phyloP scores from a whole-genome alignment of 345 rosid genomes.

The Physaria fendleri region DNA sequence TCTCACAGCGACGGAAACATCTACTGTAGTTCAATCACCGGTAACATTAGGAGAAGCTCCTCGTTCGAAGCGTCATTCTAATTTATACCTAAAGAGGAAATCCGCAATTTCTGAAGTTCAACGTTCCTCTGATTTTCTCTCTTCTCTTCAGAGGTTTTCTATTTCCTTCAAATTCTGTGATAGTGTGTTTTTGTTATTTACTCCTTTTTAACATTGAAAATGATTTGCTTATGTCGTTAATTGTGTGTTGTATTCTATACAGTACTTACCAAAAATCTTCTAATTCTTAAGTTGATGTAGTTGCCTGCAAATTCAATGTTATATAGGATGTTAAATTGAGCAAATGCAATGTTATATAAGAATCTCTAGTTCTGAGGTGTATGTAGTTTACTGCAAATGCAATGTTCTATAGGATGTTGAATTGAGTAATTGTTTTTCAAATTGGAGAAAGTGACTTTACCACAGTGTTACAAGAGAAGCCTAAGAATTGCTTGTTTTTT shows the following conservation, averaged over 20 bases:
- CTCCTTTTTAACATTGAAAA: neutral
- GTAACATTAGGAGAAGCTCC: neutral
- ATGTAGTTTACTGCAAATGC: neutral
- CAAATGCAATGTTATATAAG: no score
- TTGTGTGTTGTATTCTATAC: neutral
- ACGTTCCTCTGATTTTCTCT: slow-evolving; percentile 45
- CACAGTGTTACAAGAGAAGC: neutral
- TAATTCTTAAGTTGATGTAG: neutral
- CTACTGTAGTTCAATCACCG: slow-evolving; percentile 27
- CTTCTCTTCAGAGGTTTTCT: slow-evolving; percentile 52
- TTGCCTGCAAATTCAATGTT: neutral
- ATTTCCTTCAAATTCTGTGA: neutral
- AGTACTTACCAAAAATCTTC: neutral
- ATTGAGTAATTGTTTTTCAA: neutral
- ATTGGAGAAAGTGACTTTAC: neutral
- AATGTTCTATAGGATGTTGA: neutral
- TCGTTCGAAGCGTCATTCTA: slow-evolving; percentile 41
- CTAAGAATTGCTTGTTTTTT: neutral
- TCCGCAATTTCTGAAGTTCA: slow-evolving; percentile 58
- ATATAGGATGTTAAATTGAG: neutral
- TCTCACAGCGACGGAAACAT: neutral
- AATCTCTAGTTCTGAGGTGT: neutral
- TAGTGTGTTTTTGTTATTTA: neutral
- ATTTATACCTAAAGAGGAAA: slow-evolving; percentile 52
- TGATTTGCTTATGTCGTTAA: neutral